Evolutionary conservation across 495 filamentous ascomycete genomes (phyloP), one percentile per base, ranked within the genome.

Genomic region (Aspergillus saccharolyticus): DNA sequence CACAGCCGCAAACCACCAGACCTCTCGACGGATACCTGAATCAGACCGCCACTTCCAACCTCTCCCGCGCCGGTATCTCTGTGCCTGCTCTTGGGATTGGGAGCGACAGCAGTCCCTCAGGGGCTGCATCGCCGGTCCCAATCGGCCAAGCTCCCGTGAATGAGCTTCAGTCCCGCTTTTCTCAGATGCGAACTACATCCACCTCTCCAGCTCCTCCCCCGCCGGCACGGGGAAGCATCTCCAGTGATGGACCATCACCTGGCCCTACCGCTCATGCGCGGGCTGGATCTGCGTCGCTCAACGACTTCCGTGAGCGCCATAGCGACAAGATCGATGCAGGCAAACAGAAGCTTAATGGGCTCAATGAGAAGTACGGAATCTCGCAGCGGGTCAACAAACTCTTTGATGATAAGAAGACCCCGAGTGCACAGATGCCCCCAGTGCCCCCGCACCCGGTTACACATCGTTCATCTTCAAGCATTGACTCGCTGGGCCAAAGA

Each of bases 51-150:
- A 65, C 89, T 33, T 76, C 74, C 39, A 80, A 90, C 20, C 78
- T 97, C 7, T 81, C 86, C 17, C 80, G 83, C 53, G 86, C 91
- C 6, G 93, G 93, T 3, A 78, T 96, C 44, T 89, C 85, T 0
- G 90, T 97, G 2, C 90, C 93, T 1, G 89, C 81, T 0, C 76
- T 96, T 44, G 88, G 88, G 16, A 95, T 96, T 58, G 85, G 85
- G 52, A 59, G 54, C 21, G 54, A 51, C 48, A 65, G 21, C 57
- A 68, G 51, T 59, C 43, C 58, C n/a, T 44, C 45, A 0, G 54
- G 22, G 4, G 51, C 54, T 22, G 57, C 45, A 15, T 60, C 59
- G 18, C 60, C 58, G 20, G 53, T 58, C 18, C 53, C 66, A 21
- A 45, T 51, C 19, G 59, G 54, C 33, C 66, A 68, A 47, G 56